Conservation (phyloP, 805 yeast genomes). For the Candida glaebosa region DNA sequence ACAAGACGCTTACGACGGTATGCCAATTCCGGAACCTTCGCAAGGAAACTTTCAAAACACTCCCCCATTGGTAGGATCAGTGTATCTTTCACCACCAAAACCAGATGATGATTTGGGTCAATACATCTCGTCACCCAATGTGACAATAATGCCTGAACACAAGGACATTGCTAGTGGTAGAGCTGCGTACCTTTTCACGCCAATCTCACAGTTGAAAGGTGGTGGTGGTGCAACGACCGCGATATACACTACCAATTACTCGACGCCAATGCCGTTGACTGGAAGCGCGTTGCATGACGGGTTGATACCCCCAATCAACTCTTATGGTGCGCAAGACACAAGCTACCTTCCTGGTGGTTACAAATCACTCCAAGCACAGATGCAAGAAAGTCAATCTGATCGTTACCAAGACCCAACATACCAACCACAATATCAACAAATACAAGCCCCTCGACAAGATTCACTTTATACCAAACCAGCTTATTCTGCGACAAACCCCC, state of each 20-base stretch:
- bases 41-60: constrained; percentile 75
- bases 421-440: constrained; percentile 16
- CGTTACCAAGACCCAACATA: constrained; percentile 10
- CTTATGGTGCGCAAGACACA: not conserved
- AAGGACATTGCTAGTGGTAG: constrained; percentile 34
- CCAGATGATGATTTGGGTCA: constrained; percentile 83
- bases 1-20: constrained; percentile 64
- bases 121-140: constrained; percentile 44
- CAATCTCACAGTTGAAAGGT: constrained; percentile 40
- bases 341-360: constrained; percentile 10
- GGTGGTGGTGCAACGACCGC: constrained; percentile 25
- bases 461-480: constrained; percentile 13
- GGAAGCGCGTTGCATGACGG: constrained; percentile 1
- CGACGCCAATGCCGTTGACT: constrained; percentile 7
- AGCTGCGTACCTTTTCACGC: constrained; percentile 41
- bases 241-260: constrained; percentile 14
- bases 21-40: constrained; percentile 79
- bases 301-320: not conserved
- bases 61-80: constrained; percentile 94
- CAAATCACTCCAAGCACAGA: constrained; percentile 7
- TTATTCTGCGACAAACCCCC: constrained; percentile 12
- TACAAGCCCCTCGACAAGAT: constrained; percentile 15
- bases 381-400: constrained; percentile 8
- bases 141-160: constrained; percentile 34
- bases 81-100: constrained; percentile 71